Evolutionary conservation across 129 eudicot genomes (phyloP), one percentile per base, ranked within the genome.

Genomic region (Saposhnikovia divaricata): DNA sequence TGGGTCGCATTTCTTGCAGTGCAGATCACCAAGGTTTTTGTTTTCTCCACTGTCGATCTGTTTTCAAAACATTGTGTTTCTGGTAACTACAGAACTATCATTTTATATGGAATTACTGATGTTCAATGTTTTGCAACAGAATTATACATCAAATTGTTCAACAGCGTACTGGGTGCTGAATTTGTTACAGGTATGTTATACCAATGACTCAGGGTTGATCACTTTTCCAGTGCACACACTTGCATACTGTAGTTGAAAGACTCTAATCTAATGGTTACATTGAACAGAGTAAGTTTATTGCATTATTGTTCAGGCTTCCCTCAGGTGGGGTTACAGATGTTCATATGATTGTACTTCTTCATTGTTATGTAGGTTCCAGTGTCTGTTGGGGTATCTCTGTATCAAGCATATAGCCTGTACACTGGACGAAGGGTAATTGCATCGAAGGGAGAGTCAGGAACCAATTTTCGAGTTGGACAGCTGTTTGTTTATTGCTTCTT

Each of bases 1-100:
- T 95, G 98, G 98, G 27, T 90, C 28, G 88, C 97, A 39, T 92
- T 89, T 77, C 97, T 95, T 71, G 87, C 77, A 5, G 80, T 95
- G 84, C 98, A 95, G 84, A 77, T 95, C 9, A 71, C 66, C 61
- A 90, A 92, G 97, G 98, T 95, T 81, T 25, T 51, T 13, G 23
- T 53, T 42, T 15, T 68, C 40, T 75, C 39, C 81, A 28, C 59
- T 71, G 15, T 71, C 25, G 9, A 25, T 27, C 2, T 68, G 42
- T 68, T 68, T 68, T 4, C 42, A 14, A 68, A 31, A 31, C 42
- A 1, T 31, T 12, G 23, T 68, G 73, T 34, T 68, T 61, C 34
- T 68, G 34, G 73, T 31, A 27, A 68, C 9, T 31, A 13, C 23
- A 68, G 4, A 68, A 68, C 23, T 31, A 34, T 14, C 9, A 68